These are phyloP conservation scores for Daldinia childiae DNA, from an alignment of 495 filamentous ascomycete species.

Conservation along the genomic window DNA sequence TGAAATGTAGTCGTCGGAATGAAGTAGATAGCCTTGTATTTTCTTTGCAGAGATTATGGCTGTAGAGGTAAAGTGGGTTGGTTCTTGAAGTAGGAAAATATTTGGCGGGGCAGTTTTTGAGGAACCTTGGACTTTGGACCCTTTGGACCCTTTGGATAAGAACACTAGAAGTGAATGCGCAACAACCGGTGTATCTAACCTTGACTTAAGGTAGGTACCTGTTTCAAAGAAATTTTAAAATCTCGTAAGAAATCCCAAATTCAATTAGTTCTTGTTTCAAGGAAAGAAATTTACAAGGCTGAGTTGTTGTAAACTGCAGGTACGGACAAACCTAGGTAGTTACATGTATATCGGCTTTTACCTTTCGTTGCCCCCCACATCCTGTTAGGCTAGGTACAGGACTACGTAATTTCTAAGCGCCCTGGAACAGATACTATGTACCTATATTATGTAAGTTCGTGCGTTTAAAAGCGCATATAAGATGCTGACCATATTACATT, in stretches of 20 bases:
- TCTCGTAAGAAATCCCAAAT: neutral
- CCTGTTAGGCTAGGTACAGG: neutral
- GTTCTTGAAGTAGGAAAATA: slow-evolving; percentile 31
- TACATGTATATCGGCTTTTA: neutral
- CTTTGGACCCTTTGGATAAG: neutral
- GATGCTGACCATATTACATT: too few species aligned
- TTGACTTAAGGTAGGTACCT: too few species aligned
- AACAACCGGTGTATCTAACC: neutral
- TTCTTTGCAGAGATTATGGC: slow-evolving; percentile 28
- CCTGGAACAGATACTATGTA: neutral
- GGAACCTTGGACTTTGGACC: neutral
- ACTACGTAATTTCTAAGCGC: slow-evolving; percentile 9
- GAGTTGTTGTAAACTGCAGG: neutral
- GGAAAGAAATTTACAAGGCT: slow-evolving; percentile 12
- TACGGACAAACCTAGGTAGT: neutral
- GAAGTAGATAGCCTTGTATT: slow-evolving; percentile 22
- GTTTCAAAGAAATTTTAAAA: too few species aligned
- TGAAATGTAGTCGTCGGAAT: slow-evolving; percentile 18
- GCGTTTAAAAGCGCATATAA: too few species aligned
- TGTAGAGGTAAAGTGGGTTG: slow-evolving; percentile 29
- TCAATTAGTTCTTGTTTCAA: neutral
- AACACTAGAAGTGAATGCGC: neutral
- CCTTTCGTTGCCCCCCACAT: neutral
- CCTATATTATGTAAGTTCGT: neutral
- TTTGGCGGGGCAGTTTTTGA: slow-evolving; percentile 44